phyloP scores from a whole-genome alignment of 345 rosid species.

The Brassica incana region DNA sequence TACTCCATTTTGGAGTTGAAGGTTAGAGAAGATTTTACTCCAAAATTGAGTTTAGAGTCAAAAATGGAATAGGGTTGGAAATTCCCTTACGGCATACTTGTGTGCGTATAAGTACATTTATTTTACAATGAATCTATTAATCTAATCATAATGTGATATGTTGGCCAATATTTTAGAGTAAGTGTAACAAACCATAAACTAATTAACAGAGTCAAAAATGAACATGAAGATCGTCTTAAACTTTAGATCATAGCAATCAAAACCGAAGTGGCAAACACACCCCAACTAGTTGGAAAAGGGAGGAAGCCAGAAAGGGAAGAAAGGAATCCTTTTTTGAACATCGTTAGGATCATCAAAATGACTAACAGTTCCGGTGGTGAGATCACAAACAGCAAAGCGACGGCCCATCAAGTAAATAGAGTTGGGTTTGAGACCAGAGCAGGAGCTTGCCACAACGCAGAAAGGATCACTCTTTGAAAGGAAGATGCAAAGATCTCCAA shows the following conservation, averaged over 20 bases:
- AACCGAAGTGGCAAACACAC: background rate
- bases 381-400: constrained; percentile 1
- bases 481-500: constrained; percentile 12
- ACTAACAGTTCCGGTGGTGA: background rate
- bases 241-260: background rate
- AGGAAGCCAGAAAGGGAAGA: constrained; percentile 17
- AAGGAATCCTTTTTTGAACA: background rate
- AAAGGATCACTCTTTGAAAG: background rate
- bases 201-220: background rate
- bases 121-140: background rate
- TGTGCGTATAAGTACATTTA: background rate
- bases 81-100: background rate
- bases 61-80: no score
- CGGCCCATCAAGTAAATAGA: background rate
- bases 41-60: no score
- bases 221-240: background rate
- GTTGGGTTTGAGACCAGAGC: constrained; percentile 12
- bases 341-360: background rate
- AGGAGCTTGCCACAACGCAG: background rate
- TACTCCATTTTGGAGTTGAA: no score
- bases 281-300: background rate
- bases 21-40: no score
- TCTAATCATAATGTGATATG: background rate
- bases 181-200: background rate
- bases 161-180: background rate